A percentile compares a stretch with the other conserved stretches of the same genome.
phyloP scores from a whole-genome alignment of 2,329 filamentous ascomycete genomes.

The Trichophyton schoenleinii region DNA sequence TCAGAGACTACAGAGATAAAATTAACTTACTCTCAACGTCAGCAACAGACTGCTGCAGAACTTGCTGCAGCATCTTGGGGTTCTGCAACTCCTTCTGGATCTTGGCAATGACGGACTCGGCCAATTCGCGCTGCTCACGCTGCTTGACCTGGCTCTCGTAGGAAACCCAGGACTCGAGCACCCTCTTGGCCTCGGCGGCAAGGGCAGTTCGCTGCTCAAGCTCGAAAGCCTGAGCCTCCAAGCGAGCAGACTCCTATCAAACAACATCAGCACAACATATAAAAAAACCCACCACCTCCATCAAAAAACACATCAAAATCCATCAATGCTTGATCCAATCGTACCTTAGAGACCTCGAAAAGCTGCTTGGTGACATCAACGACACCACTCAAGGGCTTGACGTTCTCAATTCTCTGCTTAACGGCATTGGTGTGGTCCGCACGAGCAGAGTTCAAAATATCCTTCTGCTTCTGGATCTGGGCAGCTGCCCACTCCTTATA shows the following conservation, averaged over 20 bases:
- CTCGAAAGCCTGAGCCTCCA: slow-evolving; percentile 93
- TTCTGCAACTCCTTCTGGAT: slow-evolving; percentile 98
- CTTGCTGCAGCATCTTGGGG: slow-evolving; percentile 94
- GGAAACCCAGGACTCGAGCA: slow-evolving; percentile 96
- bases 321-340: slow-evolving; percentile 12
- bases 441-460: slow-evolving; percentile 86
- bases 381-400: slow-evolving; percentile 86
- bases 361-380: slow-evolving; percentile 94
- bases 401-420: slow-evolving; percentile 84
- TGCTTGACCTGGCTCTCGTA: slow-evolving; percentile 99
- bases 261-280: slow-evolving; percentile 10
- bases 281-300: neutral
- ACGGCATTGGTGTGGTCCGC: slow-evolving; percentile 92
- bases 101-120: slow-evolving; percentile 86
- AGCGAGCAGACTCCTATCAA: slow-evolving; percentile 81
- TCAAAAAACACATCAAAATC: neutral
- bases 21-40: slow-evolving; percentile 78
- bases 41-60: slow-evolving; percentile 87
- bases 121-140: slow-evolving; percentile 93
- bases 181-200: slow-evolving; percentile 81
- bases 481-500: slow-evolving; percentile 86
- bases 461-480: slow-evolving; percentile 85
- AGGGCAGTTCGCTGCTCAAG: slow-evolving; percentile 92
- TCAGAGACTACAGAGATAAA: neutral
- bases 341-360: slow-evolving; percentile 95